Percentiles rank a stretch among this genome's conserved stretches.
Conservation (phyloP, 306 rosid genomes). For the Sphenostylis stenocarpa region DNA sequence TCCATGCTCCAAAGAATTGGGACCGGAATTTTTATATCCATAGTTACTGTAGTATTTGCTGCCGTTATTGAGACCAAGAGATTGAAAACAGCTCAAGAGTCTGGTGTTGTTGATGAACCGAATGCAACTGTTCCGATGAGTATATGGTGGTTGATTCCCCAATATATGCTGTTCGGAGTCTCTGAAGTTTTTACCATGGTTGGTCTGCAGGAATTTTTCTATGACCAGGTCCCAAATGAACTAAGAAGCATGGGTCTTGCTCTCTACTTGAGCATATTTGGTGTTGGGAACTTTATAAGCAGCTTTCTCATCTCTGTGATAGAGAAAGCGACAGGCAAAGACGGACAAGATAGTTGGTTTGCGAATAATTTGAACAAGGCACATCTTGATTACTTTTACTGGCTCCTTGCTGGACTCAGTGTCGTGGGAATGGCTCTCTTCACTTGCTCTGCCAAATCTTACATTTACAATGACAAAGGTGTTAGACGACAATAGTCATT, state of each 20-base stretch:
- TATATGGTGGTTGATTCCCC: slow-evolving; percentile 78
- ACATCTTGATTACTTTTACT: slow-evolving; percentile 75
- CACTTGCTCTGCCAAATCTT: slow-evolving; percentile 27
- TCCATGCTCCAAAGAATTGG: slow-evolving; percentile 80
- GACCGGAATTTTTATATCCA: slow-evolving; percentile 54
- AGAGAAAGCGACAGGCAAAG: slow-evolving; percentile 35
- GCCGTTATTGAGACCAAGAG: slow-evolving; percentile 63
- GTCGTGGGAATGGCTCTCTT: slow-evolving; percentile 29
- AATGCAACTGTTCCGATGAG: slow-evolving; percentile 62
- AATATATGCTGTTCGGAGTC: slow-evolving; percentile 55
- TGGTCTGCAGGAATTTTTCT: slow-evolving; percentile 82
- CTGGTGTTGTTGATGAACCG: slow-evolving; percentile 55
- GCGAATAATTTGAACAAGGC: slow-evolving; percentile 59
- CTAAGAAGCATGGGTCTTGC: slow-evolving; percentile 71
- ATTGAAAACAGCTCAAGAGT: slow-evolving; percentile 56
- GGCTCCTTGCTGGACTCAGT: slow-evolving; percentile 58
- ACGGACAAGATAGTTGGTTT: slow-evolving; percentile 57
- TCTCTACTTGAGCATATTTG: slow-evolving; percentile 59
- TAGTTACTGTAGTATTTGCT: slow-evolving; percentile 46
- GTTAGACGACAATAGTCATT: background rate
- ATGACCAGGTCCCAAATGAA: slow-evolving; percentile 70
- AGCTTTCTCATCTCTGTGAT: slow-evolving; percentile 60
- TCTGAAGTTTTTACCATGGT: slow-evolving; percentile 67
- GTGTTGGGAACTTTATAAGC: slow-evolving; percentile 68
- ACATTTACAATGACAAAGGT: slow-evolving; percentile 14